Percentiles rank a stretch among this genome's conserved stretches.
These are phyloP conservation scores for Glycyrrhiza uralensis DNA, from an alignment of 306 rosid genomes.

Conservation along the genomic window DNA sequence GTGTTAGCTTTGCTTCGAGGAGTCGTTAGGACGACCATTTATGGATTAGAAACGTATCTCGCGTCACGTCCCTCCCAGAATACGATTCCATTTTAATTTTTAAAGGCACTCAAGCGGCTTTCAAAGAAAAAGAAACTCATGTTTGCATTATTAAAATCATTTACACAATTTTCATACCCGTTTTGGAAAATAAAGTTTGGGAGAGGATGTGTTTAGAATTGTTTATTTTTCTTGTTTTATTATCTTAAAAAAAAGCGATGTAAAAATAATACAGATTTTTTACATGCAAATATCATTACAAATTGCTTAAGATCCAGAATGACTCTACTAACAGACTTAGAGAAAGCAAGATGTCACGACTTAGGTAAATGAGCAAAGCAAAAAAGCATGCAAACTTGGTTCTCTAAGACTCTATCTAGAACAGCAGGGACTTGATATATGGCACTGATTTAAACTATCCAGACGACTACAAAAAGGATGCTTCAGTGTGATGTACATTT, in stretches of 20 bases:
- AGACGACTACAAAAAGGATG: conserved; percentile 28
- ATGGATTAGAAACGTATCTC: no score
- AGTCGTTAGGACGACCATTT: no score
- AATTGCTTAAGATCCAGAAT: background rate
- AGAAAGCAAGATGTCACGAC: background rate
- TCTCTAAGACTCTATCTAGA: conserved; percentile 1
- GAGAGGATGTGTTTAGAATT: background rate
- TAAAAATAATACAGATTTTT: background rate
- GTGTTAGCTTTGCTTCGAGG: no score
- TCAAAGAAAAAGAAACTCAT: background rate
- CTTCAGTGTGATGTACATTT: conserved; percentile 31
- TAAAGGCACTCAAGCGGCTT: background rate
- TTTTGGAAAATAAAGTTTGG: background rate
- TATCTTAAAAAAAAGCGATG: background rate
- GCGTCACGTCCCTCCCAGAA: no score
- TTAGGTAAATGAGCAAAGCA: background rate
- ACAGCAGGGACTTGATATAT: conserved; percentile 16
- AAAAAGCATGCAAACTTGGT: background rate
- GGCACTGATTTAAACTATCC: conserved; percentile 38
- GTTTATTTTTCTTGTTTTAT: background rate
- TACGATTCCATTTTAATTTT: no score
- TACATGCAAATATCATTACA: conserved; percentile 4
- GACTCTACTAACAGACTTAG: background rate
- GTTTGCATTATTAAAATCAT: background rate
- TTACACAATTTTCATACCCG: background rate